Conservation (phyloP, 805 yeast genomes). For the Ogataea trehalophila region DNA sequence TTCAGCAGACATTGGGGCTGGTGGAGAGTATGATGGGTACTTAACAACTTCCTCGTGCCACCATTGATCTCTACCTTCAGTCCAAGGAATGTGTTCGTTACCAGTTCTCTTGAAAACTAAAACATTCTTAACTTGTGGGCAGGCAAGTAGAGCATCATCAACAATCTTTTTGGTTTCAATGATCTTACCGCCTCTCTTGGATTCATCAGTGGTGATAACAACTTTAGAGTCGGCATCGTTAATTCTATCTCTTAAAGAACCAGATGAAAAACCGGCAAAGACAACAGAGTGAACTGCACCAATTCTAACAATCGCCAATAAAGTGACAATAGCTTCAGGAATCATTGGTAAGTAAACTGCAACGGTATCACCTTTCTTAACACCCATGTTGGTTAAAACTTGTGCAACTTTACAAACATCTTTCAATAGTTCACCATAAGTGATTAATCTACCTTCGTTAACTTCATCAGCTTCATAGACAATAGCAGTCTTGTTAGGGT, state of each 20-base stretch:
- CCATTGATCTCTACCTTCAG: constrained; percentile 81
- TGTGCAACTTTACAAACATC: constrained; percentile 86
- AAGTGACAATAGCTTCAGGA: constrained; percentile 91
- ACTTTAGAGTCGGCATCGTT: constrained; percentile 80
- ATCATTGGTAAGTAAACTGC: constrained; percentile 98
- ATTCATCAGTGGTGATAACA: constrained; percentile 92
- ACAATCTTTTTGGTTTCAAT: constrained; percentile 91
- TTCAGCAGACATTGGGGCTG: constrained; percentile 82
- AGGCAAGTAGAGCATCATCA: constrained; percentile 80
- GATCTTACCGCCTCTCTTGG: constrained; percentile 91
- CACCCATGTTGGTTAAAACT: constrained; percentile 73
- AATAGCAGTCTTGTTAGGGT: constrained; percentile 79
- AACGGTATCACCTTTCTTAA: constrained; percentile 90
- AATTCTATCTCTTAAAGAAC: constrained; percentile 87
- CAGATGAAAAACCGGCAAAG: constrained; percentile 94
- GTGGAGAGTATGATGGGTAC: constrained; percentile 82
- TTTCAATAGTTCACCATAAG: constrained; percentile 81
- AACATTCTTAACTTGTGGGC: constrained; percentile 76
- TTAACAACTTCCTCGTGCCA: constrained; percentile 89
- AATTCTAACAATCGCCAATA: constrained; percentile 86
- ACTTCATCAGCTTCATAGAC: constrained; percentile 95
- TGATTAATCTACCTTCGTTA: constrained; percentile 61
- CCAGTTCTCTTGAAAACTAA: constrained; percentile 89
- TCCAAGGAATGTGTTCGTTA: constrained; percentile 62
- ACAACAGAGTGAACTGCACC: constrained; percentile 97